Evolutionary conservation across 148 eudicot genomes (phyloP).

Genomic region (Vaccinium macrocarpon): DNA sequence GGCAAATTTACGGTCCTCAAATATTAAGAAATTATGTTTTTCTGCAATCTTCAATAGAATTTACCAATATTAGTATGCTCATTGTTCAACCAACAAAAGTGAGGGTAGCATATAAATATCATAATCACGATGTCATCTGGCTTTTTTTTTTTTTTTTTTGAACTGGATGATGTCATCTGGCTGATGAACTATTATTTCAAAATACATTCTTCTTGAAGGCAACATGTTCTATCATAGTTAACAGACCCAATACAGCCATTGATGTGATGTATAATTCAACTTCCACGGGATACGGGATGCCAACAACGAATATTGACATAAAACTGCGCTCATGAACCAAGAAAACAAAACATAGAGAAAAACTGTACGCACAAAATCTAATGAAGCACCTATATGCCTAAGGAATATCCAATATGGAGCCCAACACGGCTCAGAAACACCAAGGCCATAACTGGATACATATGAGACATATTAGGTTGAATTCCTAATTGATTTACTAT

Average conservation of each 20-base stretch:
- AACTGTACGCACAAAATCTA: background rate
- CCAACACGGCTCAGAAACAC: background rate
- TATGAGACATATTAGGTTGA: background rate
- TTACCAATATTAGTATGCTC: background rate
- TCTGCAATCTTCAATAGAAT: conserved; percentile 73
- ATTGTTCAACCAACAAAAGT: background rate
- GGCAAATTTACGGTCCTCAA: conserved; percentile 96
- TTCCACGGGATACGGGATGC: background rate
- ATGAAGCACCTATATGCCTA: background rate
- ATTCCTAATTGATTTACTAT: background rate
- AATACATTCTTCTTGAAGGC: background rate
- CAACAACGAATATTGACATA: background rate
- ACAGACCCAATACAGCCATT: background rate
- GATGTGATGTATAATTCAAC: background rate
- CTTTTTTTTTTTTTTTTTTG: too few species aligned
- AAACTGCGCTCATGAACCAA: background rate
- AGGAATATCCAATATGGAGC: background rate
- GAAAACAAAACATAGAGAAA: background rate
- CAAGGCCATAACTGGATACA: background rate
- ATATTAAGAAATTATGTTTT: conserved; percentile 86
- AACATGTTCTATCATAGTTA: conserved; percentile 4
- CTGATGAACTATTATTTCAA: background rate
- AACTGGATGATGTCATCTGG: background rate
- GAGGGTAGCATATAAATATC: background rate
- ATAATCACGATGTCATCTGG: background rate